phyloP scores from a whole-genome alignment of 2,329 filamentous ascomycete species.

The Colletotrichum somersetense region DNA sequence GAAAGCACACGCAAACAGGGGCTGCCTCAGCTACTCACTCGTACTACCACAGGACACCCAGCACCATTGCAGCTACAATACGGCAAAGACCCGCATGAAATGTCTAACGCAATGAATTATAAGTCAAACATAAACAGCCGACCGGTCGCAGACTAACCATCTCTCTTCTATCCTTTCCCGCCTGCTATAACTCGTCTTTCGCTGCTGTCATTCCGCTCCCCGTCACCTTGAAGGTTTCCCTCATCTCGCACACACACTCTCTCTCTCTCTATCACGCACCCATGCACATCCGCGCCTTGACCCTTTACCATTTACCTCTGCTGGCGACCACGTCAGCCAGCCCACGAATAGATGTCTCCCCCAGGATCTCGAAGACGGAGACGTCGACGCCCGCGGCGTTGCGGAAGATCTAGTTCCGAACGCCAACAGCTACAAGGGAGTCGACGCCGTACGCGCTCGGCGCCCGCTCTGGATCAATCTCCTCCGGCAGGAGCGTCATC shows the following conservation, averaged over 20 bases:
- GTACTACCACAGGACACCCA: background rate
- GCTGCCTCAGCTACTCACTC: background rate
- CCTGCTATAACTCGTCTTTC: too few species aligned
- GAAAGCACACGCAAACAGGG: background rate
- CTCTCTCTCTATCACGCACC: background rate
- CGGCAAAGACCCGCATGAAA: background rate
- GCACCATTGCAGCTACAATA: background rate
- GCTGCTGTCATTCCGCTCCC: background rate
- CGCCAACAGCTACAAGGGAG: slow-evolving; percentile 62
- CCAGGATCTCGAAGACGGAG: slow-evolving; percentile 39
- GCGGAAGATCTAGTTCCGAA: slow-evolving; percentile 41
- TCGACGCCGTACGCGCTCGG: slow-evolving; percentile 64
- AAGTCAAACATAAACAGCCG: background rate
- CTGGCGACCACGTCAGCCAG: slow-evolving; percentile 24
- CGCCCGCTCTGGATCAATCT: slow-evolving; percentile 57
- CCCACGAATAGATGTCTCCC: slow-evolving; percentile 32
- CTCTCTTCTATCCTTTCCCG: background rate
- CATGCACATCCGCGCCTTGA: background rate
- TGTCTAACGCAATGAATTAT: background rate
- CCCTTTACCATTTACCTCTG: slow-evolving; percentile 25
- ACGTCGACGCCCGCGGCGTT: slow-evolving; percentile 39
- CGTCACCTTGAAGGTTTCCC: too few species aligned
- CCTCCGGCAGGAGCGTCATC: slow-evolving; percentile 59
- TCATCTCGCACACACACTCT: too few species aligned
- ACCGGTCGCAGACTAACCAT: background rate